These are phyloP conservation scores for Phytophthora uliginosa DNA, from an alignment of 352 stramenopile genomes.

Conservation along the genomic window DNA sequence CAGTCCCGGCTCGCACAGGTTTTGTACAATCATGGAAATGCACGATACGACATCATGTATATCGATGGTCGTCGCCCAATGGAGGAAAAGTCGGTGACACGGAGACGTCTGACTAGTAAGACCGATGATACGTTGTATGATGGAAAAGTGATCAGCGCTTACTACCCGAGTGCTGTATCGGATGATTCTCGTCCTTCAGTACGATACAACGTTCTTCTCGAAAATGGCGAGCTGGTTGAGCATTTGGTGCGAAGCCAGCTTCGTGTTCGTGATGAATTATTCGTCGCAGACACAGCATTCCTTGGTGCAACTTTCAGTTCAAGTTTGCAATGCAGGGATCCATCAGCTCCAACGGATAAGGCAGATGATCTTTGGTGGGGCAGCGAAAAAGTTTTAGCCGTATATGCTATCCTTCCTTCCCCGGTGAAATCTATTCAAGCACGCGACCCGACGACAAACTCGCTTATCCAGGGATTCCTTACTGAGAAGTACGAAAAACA, in stretches of 20 bases:
- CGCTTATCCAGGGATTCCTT: slow-evolving; percentile 45
- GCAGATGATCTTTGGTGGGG: slow-evolving; percentile 53
- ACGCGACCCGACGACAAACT: slow-evolving; percentile 52
- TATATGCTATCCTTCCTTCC: slow-evolving; percentile 57
- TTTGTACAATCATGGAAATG: slow-evolving; percentile 51
- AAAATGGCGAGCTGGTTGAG: slow-evolving; percentile 50
- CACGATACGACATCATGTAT: slow-evolving; percentile 62
- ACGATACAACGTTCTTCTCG: slow-evolving; percentile 51
- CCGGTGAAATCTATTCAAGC: slow-evolving; percentile 44
- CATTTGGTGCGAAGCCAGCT: slow-evolving; percentile 45
- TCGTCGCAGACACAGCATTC: slow-evolving; percentile 52
- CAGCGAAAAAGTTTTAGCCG: slow-evolving; percentile 55
- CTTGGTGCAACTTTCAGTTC: slow-evolving; percentile 50
- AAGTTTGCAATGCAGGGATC: slow-evolving; percentile 14
- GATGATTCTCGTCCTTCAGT: background rate
- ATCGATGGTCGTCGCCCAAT: slow-evolving; percentile 38
- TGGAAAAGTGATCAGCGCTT: slow-evolving; percentile 38
- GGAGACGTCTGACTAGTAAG: slow-evolving; percentile 43
- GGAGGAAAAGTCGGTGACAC: slow-evolving; percentile 43
- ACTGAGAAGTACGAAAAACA: slow-evolving; percentile 38
- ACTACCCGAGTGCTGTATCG: slow-evolving; percentile 12
- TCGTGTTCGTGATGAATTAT: slow-evolving; percentile 45
- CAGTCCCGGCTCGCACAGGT: slow-evolving; percentile 39
- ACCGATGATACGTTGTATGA: slow-evolving; percentile 42
- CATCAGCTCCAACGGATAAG: slow-evolving; percentile 1